A percentile compares a stretch with the other conserved stretches of the same genome.
Conservation (phyloP, 352 stramenopile genomes). For the Phytophthora fragariaefolia region DNA sequence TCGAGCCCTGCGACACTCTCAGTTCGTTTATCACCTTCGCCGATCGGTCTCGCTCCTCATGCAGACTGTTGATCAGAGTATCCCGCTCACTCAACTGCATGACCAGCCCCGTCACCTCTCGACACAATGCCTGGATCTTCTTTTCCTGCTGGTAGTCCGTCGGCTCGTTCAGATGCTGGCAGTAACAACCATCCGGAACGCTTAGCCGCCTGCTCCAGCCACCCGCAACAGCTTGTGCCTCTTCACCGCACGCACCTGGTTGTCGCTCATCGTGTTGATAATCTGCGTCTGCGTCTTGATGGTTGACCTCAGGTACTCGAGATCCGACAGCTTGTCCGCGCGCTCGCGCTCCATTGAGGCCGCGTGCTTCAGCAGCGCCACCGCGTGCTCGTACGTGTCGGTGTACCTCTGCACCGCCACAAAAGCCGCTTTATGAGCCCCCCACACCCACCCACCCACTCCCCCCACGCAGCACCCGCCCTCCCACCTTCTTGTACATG, state of each 20-base stretch:
- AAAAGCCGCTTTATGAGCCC: not conserved
- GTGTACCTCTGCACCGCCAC: constrained; percentile 56
- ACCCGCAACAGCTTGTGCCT: not conserved
- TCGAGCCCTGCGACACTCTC: constrained; percentile 40
- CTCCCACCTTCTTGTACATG: constrained; percentile 77
- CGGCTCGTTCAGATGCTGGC: constrained; percentile 38
- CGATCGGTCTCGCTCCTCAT: constrained; percentile 57
- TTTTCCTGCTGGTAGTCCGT: constrained; percentile 52
- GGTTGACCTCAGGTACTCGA: constrained; percentile 54
- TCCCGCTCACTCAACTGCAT: constrained; percentile 66
- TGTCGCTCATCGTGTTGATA: constrained; percentile 57
- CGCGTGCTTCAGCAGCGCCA: constrained; percentile 53
- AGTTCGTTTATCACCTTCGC: constrained; percentile 51
- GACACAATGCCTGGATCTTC: constrained; percentile 61
- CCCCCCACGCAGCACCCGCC: not conserved
- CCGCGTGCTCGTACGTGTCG: constrained; percentile 70
- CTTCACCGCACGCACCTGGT: constrained; percentile 35
- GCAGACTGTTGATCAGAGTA: constrained; percentile 60
- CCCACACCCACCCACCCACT: not conserved
- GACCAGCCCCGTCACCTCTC: constrained; percentile 60
- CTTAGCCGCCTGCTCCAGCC: too few species aligned
- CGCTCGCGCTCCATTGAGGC: constrained; percentile 50
- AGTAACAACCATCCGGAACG: not conserved
- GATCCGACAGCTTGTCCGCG: constrained; percentile 45
- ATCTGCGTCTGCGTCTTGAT: constrained; percentile 63